These are phyloP conservation scores for Hordeum marinum DNA, from an alignment of 176 grass and related monocot genomes.

Conservation along the genomic window DNA sequence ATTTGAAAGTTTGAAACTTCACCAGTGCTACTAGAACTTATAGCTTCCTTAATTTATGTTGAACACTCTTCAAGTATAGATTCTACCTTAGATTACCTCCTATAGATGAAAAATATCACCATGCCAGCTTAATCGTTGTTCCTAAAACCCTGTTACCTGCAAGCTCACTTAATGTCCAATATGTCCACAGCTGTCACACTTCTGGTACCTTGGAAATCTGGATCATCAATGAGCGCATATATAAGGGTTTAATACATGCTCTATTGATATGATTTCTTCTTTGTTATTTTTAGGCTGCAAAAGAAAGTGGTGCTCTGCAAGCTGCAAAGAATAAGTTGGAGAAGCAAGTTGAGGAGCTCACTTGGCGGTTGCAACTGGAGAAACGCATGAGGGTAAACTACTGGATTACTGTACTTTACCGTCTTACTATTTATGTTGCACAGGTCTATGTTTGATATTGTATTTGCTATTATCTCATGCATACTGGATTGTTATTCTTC, in stretches of 20 bases:
- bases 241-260: neutral
- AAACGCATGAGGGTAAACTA: slow-evolving; percentile 89
- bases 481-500: neutral
- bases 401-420: slow-evolving; percentile 12
- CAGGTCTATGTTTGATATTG: slow-evolving; percentile 1
- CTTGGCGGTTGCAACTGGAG: slow-evolving; percentile 86
- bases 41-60: neutral
- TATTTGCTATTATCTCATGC: slow-evolving; percentile 7
- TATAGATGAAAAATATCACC: neutral
- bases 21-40: neutral
- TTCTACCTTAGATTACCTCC: neutral
- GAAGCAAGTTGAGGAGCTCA: slow-evolving; percentile 96
- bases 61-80: neutral
- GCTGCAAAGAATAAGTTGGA: slow-evolving; percentile 98
- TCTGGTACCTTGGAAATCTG: slow-evolving; percentile 6
- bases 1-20: slow-evolving; percentile 1
- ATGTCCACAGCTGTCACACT: slow-evolving; percentile 1
- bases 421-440: slow-evolving; percentile 17
- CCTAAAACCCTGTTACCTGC: neutral
- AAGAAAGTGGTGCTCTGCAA: slow-evolving; percentile 94
- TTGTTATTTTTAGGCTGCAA: slow-evolving; percentile 72
- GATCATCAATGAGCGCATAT: slow-evolving; percentile 10
- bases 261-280: slow-evolving; percentile 8
- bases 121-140: neutral
- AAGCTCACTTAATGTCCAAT: slow-evolving; percentile 10